A percentile compares a stretch with the other conserved stretches of the same genome.
Conservation (phyloP, 2,329 filamentous ascomycete species). For the Teratosphaeria pseudoeucalypti region DNA sequence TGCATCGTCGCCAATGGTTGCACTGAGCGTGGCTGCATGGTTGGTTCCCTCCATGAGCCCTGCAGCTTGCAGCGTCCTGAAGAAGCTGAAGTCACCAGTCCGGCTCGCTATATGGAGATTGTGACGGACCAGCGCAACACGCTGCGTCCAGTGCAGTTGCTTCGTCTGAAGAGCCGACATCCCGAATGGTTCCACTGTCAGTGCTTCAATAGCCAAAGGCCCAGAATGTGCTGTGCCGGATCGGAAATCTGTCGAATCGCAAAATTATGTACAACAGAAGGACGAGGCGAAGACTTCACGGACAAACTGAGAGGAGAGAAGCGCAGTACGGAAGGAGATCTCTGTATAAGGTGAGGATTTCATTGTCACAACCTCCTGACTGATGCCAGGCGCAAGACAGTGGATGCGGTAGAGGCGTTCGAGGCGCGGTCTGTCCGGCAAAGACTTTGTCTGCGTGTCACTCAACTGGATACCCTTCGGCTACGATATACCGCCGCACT, state of each 20-base stretch:
- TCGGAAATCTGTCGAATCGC: background rate
- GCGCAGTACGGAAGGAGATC: background rate
- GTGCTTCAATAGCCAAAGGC: background rate
- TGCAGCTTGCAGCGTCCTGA: slow-evolving; percentile 36
- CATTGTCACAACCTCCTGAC: slow-evolving; percentile 10
- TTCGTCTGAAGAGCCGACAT: slow-evolving; percentile 19
- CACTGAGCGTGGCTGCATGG: slow-evolving; percentile 33
- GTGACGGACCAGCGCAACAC: slow-evolving; percentile 35
- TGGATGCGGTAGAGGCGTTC: background rate
- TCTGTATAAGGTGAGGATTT: slow-evolving; percentile 2
- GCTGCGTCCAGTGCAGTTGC: slow-evolving; percentile 37
- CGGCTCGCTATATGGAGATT: slow-evolving; percentile 35
- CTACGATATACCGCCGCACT: slow-evolving; percentile 1
- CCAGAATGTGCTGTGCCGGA: background rate
- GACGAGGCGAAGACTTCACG: background rate
- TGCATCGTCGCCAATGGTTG: slow-evolving; percentile 32
- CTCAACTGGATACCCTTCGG: slow-evolving; percentile 5
- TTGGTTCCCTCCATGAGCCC: slow-evolving; percentile 35
- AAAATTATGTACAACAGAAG: slow-evolving; percentile 4
- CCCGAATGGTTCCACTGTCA: background rate
- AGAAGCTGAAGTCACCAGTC: slow-evolving; percentile 37
- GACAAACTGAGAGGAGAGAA: background rate
- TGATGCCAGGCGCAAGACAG: slow-evolving; percentile 3
- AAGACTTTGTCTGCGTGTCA: slow-evolving; percentile 4
- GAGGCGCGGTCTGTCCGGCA: slow-evolving; percentile 6